These are phyloP conservation scores for Ceriops zippeliana DNA, from an alignment of 345 rosid species.

Conservation along the genomic window DNA sequence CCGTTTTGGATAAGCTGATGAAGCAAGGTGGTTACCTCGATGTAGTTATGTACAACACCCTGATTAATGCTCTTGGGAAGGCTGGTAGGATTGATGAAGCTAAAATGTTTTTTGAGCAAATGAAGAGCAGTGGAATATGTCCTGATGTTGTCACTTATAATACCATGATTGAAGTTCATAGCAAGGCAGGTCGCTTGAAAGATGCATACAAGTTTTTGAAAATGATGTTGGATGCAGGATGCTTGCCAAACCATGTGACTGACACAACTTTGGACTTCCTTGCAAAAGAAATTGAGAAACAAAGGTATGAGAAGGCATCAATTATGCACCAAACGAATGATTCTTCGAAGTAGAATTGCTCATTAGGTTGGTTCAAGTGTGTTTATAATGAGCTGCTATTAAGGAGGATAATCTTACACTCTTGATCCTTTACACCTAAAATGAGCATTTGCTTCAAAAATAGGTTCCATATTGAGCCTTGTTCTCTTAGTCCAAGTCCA, in stretches of 20 bases:
- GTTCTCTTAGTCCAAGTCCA: not conserved
- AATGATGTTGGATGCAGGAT: slow-evolving; percentile 71
- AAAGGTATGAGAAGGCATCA: slow-evolving; percentile 62
- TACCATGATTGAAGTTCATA: slow-evolving; percentile 77
- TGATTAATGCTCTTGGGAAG: slow-evolving; percentile 79
- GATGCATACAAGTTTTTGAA: slow-evolving; percentile 70
- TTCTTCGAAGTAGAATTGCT: slow-evolving; percentile 2
- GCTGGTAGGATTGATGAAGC: slow-evolving; percentile 76
- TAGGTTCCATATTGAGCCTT: not conserved
- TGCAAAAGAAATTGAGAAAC: slow-evolving; percentile 71
- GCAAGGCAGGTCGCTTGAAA: slow-evolving; percentile 70
- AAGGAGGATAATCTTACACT: not conserved
- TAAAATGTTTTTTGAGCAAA: slow-evolving; percentile 60
- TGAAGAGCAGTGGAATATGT: slow-evolving; percentile 63
- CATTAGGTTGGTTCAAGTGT: not conserved
- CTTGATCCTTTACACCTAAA: not conserved
- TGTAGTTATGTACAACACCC: slow-evolving; percentile 84
- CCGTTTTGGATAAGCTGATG: slow-evolving; percentile 60
- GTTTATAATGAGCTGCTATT: not conserved
- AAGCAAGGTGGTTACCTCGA: slow-evolving; percentile 84
- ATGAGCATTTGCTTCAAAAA: not conserved
- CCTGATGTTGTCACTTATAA: slow-evolving; percentile 86
- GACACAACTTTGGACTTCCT: slow-evolving; percentile 80
- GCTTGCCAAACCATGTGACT: slow-evolving; percentile 75
- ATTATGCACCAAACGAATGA: slow-evolving; percentile 36